phyloP scores from a whole-genome alignment of 352 stramenopile species.

The Phytophthora pini region DNA sequence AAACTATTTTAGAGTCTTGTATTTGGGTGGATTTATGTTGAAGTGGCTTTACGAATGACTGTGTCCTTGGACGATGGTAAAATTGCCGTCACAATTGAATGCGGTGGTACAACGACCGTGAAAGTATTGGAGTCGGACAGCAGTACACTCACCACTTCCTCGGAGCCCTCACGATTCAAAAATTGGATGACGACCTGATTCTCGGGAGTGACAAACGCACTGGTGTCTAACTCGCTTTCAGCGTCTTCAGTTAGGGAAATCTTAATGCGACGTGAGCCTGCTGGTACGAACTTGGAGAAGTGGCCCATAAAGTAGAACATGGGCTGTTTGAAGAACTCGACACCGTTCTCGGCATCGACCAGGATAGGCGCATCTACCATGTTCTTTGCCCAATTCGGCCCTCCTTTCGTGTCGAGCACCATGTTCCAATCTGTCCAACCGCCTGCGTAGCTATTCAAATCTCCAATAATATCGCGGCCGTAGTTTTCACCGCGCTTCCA shows the following conservation, averaged over 20 bases:
- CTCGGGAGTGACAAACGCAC: constrained; percentile 48
- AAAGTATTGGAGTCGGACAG: constrained; percentile 18
- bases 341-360: constrained; percentile 6
- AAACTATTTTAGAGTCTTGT: background rate
- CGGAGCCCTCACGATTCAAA: constrained; percentile 45
- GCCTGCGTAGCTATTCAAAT: constrained; percentile 77
- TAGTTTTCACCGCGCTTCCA: constrained; percentile 83
- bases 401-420: constrained; percentile 66
- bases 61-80: constrained; percentile 22
- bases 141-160: constrained; percentile 43
- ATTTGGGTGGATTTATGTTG: background rate
- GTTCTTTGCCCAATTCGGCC: constrained; percentile 79
- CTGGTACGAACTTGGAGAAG: constrained; percentile 68
- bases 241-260: constrained; percentile 28
- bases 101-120: constrained; percentile 15
- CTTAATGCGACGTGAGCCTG: constrained; percentile 49
- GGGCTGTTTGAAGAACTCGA: constrained; percentile 80
- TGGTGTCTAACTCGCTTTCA: constrained; percentile 38
- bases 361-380: constrained; percentile 38
- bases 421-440: constrained; percentile 92
- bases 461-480: constrained; percentile 85
- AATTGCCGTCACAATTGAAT: constrained; percentile 22
- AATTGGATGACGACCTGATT: constrained; percentile 50
- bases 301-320: constrained; percentile 86
- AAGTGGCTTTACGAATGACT: constrained; percentile 7